Base-by-base conservation (phyloP, 2,329 filamentous ascomycete species). In the Shiraia sp. region DNA sequence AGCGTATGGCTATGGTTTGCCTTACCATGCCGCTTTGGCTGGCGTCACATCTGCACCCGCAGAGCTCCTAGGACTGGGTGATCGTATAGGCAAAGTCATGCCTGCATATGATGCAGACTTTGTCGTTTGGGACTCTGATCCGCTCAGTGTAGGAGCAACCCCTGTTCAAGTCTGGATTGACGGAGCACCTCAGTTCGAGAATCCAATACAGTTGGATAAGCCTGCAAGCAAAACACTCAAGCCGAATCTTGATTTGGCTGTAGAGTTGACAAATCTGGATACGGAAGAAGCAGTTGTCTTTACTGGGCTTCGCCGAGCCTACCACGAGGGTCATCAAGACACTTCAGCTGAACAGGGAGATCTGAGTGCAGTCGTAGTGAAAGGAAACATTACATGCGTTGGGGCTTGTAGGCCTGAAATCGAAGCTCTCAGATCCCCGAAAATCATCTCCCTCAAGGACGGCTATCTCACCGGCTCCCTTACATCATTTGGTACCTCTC, bases 391-490 rank as follows among this genome's bases (percentile, higher is more conserved):
- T 14, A 58, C 71, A 13, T 87, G 84, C 54, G 50, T 82, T 6
- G 83, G 83, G 3, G 10, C 55, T 1, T 86, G 83, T 59, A 43
- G 57, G 1, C 45, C 60, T 1, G 75, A 82, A 43, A 54, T 79
- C 3, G 51, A 65, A 4, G 59, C 65, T 0, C 72, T 75, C 3
- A 47, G 60, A 19, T 27, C 40, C 66, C 67, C 32, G 10, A 36
- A 22, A 22, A 58, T 72, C 2, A 62, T 87, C 17, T 40, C 69
- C 6, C 72, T 87, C 5, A 55, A 72, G 14, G 75, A 87, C 49
- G 85, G 84, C 1, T 75, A 86, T 54, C 56, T 87, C n/a, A 78
- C 79, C 5, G 72, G 77, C 5, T 73, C 81, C 0, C 77, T 86
- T 47, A 83, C 80, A 3, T 80, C 79, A 2, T 80, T 86, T 22